Base-by-base conservation (phyloP, 1,284 basidiomycete species). In the Tylopilus sp. region DNA sequence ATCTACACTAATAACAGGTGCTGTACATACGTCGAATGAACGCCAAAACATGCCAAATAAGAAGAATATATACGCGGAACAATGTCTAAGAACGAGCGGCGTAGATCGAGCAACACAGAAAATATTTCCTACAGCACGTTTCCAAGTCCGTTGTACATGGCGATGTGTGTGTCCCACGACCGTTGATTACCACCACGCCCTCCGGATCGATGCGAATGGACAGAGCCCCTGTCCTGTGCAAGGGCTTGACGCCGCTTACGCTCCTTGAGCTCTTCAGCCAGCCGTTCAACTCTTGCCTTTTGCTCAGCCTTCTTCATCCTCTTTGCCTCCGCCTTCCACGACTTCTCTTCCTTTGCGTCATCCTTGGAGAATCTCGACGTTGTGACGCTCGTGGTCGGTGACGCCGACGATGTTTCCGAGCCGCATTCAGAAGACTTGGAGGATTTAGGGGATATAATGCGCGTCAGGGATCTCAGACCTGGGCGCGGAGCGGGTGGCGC, bases 291-390 rank as follows among this genome's bases (percentile, higher is more conserved):
- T 55, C 65, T 66, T 43, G 61, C 65, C 53, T 67, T 69, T 48
- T 69, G 69, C 46, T 74, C 72, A 37, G 71, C 73, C 66, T 76
- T 76, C 60, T 72, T 74, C 54, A 68, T 66, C 55, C 57, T 64
- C 63, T 77, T 76, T 53, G 71, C 71, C 52, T 78, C 74, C 8
- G 66, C 69, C 60, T 71, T 77, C 31, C 66, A 56, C 43, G 54
- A 50, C 52, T 68, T 75, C 46, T 58, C 59, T 49, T 71, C 74
- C 31, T 59, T 55, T 36, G 42, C 50, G n/a, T 60, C 54, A 28
- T 55, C 53, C 41, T 49, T 63, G 10, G 51, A 50, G 5, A 26
- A 46, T 44, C 30, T 57, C 1, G 53, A 44, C 15, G 54, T 35
- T 1, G 48, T 15, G 16, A 46, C 16, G 33, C 53, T 57, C 43